These are phyloP conservation scores for Carex pumila DNA, from an alignment of 176 grass and related monocot genomes.

Conservation along the genomic window DNA sequence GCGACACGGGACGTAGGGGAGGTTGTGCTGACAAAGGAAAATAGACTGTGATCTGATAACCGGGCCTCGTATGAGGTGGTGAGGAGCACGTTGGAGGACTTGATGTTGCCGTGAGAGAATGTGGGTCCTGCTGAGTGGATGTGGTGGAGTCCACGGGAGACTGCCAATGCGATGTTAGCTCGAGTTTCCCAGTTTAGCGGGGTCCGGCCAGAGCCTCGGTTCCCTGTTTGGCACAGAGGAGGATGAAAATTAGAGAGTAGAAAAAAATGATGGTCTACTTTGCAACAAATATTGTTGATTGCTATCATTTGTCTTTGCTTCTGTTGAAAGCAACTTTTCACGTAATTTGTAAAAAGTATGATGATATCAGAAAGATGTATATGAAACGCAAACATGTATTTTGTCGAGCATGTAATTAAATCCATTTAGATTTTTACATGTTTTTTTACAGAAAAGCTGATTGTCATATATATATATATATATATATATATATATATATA, in stretches of 20 bases:
- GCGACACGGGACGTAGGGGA: conserved; percentile 30
- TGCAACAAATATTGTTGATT: background rate
- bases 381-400: no score
- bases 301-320: no score
- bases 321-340: background rate
- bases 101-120: conserved; percentile 23
- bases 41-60: conserved; percentile 20
- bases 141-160: background rate
- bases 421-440: no score
- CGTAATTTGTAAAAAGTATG: background rate
- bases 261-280: background rate
- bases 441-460: no score
- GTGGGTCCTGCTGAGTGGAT: conserved; percentile 1
- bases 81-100: conserved; percentile 26
- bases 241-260: background rate
- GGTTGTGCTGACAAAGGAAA: conserved; percentile 23
- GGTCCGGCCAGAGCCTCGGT: background rate
- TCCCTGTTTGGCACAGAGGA: background rate
- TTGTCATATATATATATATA: no score
- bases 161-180: background rate
- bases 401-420: no score
- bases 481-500: no score
- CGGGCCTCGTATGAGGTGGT: conserved; percentile 1
- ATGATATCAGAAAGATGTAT: background rate
- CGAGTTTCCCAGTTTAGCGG: conserved; percentile 17